Conservation (phyloP, 805 yeast genomes). For the Spathaspora passalidarum region DNA sequence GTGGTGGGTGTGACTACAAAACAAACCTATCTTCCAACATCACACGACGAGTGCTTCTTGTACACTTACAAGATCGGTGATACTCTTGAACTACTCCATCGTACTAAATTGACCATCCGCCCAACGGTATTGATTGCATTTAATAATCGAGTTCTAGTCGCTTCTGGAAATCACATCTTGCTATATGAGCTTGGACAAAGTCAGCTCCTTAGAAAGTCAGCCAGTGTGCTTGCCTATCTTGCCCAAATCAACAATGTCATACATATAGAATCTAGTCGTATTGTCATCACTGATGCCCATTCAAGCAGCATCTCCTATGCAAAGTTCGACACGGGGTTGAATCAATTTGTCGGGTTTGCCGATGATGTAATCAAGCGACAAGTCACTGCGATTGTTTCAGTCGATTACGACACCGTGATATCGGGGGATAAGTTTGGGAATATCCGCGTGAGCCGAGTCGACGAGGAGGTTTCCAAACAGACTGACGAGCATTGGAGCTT, state of each 20-base stretch:
- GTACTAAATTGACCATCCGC: conserved; percentile 50
- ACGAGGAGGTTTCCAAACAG: conserved; percentile 44
- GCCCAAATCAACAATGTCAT: conserved; percentile 51
- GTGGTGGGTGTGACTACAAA: conserved; percentile 43
- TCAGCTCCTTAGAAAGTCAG: conserved; percentile 70
- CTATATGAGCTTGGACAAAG: conserved; percentile 74
- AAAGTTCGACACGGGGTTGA: conserved; percentile 45
- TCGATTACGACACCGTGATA: conserved; percentile 74
- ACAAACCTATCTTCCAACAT: conserved; percentile 26
- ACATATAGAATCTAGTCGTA: conserved; percentile 50
- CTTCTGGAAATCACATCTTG: conserved; percentile 49
- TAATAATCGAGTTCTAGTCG: conserved; percentile 57
- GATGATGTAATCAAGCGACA: conserved; percentile 71
- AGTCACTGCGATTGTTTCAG: conserved; percentile 52
- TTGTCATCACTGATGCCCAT: conserved; percentile 70
- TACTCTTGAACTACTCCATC: conserved; percentile 49
- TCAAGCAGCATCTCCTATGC: conserved; percentile 57
- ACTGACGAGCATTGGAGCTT: conserved; percentile 49
- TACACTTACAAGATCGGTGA: conserved; percentile 33
- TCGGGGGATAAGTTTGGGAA: conserved; percentile 91
- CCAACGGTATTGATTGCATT: conserved; percentile 53
- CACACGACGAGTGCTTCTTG: conserved; percentile 25
- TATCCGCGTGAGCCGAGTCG: conserved; percentile 62
- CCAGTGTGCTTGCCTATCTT: conserved; percentile 41
- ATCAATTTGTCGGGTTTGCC: conserved; percentile 58